Evolutionary conservation across 1,139 yeast genomes (phyloP), one percentile per base, ranked within the genome.

Genomic region (Blastobotrys ciferrii): DNA sequence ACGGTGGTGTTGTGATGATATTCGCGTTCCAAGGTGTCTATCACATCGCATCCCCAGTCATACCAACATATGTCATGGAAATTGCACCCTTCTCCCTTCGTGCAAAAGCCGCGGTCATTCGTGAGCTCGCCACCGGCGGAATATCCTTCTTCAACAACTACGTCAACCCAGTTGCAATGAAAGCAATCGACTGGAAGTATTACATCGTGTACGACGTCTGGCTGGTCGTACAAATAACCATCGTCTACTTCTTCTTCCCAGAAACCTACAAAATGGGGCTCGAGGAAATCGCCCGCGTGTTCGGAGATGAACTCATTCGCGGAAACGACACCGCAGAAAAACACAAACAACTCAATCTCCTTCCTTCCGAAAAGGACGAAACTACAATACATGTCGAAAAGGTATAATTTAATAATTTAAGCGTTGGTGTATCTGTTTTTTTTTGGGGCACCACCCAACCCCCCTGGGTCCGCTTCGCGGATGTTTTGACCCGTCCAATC

Each of bases 261-360:
- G 98, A 92, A 71, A 81, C 95, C 38, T 81, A 95, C 3, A 95
- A 95, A 37, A 76, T 89, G 64, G 92, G 87, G 61, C 75, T 92
- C 57, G 98, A 92, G 67, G 97, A 91, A 67, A 88, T 95, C 41
- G 46, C 53, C n/a, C 48, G 46, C 14, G 56, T 54, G 6, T 56
- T 58, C 36, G 58, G 61, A 72, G 6, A 62, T 70, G 33, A 30
- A 28, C 18, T 19, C 14, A 31, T 31, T 15, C 33, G 36, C 13
- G 35, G 25, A 14, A 32, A 28, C 9, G 44, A 41, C 20, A 41
- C 36, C 9, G 36, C 36, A 3, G 33, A 12, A 15, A 41, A 41
- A 31, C 30, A 36, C 17, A 32, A 20, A n/a, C 39, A 42, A 35
- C 40, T 42, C 25, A 32, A 32, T 7, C 15, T 31, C 20, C 14